These are phyloP conservation scores for Malassezia dermatis DNA, from an alignment of 1,284 basidiomycete species.

Conservation along the genomic window DNA sequence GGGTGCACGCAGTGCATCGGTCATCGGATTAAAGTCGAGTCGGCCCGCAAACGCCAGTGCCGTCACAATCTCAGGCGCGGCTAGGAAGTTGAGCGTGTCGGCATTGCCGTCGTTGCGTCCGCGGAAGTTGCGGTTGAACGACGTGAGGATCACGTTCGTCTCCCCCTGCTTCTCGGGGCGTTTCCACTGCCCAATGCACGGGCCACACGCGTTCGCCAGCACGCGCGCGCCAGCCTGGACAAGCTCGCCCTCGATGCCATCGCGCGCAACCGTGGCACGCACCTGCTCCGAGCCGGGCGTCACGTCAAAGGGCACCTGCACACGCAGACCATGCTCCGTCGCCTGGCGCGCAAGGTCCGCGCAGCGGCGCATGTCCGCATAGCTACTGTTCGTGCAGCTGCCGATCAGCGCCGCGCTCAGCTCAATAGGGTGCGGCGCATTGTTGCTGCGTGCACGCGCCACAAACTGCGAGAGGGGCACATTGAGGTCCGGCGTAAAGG, in stretches of 20 bases:
- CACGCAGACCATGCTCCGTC: constrained; percentile 65
- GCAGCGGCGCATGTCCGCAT: constrained; percentile 63
- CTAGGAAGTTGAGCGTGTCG: constrained; percentile 94
- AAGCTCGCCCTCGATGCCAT: constrained; percentile 69
- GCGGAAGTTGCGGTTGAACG: constrained; percentile 97
- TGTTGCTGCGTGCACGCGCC: constrained; percentile 60
- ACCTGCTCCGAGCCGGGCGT: constrained; percentile 97
- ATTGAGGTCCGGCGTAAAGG: constrained; percentile 92
- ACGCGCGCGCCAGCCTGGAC: constrained; percentile 81
- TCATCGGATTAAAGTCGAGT: constrained; percentile 86
- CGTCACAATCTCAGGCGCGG: constrained; percentile 91
- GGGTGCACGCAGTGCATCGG: constrained; percentile 65
- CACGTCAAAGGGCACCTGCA: constrained; percentile 86
- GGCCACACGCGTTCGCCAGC: constrained; percentile 94
- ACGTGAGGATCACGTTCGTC: constrained; percentile 92
- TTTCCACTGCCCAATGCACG: constrained; percentile 99
- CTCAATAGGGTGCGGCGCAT: constrained; percentile 72
- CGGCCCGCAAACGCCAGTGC: constrained; percentile 84
- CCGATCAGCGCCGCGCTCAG: constrained; percentile 86
- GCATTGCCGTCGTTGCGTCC: constrained; percentile 93
- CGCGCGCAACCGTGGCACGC: constrained; percentile 91
- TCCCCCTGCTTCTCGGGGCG: constrained; percentile 77
- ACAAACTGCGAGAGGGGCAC: constrained; percentile 90
- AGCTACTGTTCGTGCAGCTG: constrained; percentile 72
- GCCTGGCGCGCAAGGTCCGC: constrained; percentile 86